These are phyloP conservation scores for Setaria italica DNA, from an alignment of 202 grass and related monocot genomes.

Conservation along the genomic window DNA sequence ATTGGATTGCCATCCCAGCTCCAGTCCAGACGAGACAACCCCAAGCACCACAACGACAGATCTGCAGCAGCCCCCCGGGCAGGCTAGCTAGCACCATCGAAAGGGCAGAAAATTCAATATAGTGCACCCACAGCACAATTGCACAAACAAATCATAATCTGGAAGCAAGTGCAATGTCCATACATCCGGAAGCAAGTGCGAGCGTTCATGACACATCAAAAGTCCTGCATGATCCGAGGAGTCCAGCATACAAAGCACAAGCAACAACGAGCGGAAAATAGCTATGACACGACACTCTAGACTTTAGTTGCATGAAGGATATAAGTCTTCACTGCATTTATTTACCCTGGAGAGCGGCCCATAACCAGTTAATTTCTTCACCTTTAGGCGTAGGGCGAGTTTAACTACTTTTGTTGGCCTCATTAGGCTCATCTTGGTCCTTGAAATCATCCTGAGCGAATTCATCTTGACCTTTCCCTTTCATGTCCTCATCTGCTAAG, in stretches of 20 bases:
- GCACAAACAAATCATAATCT: background rate
- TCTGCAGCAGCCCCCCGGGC: background rate
- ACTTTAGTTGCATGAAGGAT: conserved; percentile 17
- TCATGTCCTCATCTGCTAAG: conserved; percentile 27
- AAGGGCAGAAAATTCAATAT: background rate
- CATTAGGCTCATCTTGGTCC: conserved; percentile 57
- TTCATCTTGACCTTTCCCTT: conserved; percentile 46
- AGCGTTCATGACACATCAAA: background rate
- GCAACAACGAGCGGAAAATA: background rate
- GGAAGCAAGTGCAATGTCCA: background rate
- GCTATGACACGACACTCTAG: background rate
- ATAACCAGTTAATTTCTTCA: background rate
- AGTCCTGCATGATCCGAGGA: background rate
- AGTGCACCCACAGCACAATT: background rate
- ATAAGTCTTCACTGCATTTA: background rate
- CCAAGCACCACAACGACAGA: background rate
- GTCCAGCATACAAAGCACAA: background rate
- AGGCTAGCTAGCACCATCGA: background rate
- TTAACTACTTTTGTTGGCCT: conserved; percentile 67
- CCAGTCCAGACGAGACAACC: no score
- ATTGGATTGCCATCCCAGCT: no score
- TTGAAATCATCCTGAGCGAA: conserved; percentile 54
- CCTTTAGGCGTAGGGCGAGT: background rate
- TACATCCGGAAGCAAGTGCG: background rate
- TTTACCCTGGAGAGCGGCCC: background rate